These are phyloP conservation scores for Amanita fuliginea DNA, from an alignment of 768 basidiomycete species.

Conservation along the genomic window DNA sequence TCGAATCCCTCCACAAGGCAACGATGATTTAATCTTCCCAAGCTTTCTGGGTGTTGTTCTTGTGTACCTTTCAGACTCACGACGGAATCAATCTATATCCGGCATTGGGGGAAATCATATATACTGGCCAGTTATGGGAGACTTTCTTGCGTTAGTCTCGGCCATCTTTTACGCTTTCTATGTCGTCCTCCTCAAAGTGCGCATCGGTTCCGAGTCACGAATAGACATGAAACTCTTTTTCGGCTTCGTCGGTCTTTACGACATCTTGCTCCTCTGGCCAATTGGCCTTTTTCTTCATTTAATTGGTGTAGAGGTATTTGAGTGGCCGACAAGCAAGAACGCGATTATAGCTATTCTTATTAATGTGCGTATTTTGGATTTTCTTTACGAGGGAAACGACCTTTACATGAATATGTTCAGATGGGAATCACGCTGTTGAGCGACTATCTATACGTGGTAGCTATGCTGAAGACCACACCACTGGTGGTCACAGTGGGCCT, in stretches of 20 bases:
- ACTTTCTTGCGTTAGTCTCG: slow-evolving; percentile 75
- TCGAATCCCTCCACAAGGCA: not conserved
- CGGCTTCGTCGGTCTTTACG: slow-evolving; percentile 87
- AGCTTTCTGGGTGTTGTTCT: slow-evolving; percentile 79
- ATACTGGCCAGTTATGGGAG: slow-evolving; percentile 52
- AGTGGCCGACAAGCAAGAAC: slow-evolving; percentile 46
- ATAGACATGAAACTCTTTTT: slow-evolving; percentile 94
- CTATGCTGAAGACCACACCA: slow-evolving; percentile 96
- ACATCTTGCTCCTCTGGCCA: slow-evolving; percentile 66
- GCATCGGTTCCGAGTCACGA: slow-evolving; percentile 68
- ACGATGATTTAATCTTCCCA: slow-evolving; percentile 5
- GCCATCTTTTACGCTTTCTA: slow-evolving; percentile 86
- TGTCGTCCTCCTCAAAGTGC: slow-evolving; percentile 81
- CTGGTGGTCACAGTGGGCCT: slow-evolving; percentile 89
- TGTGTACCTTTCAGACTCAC: slow-evolving; percentile 82
- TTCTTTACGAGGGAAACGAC: not conserved
- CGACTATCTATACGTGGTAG: slow-evolving; percentile 78
- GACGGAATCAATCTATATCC: slow-evolving; percentile 12
- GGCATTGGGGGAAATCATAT: slow-evolving; percentile 12
- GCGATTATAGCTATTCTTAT: slow-evolving; percentile 24
- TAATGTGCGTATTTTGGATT: slow-evolving; percentile 20
- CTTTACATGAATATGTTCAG: slow-evolving; percentile 27
- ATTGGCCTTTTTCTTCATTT: slow-evolving; percentile 69
- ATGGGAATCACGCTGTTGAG: slow-evolving; percentile 78
- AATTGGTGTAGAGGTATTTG: slow-evolving; percentile 61